These are phyloP conservation scores for Dactylellina haptotyla DNA, from an alignment of 2,329 filamentous ascomycete genomes.

Conservation along the genomic window DNA sequence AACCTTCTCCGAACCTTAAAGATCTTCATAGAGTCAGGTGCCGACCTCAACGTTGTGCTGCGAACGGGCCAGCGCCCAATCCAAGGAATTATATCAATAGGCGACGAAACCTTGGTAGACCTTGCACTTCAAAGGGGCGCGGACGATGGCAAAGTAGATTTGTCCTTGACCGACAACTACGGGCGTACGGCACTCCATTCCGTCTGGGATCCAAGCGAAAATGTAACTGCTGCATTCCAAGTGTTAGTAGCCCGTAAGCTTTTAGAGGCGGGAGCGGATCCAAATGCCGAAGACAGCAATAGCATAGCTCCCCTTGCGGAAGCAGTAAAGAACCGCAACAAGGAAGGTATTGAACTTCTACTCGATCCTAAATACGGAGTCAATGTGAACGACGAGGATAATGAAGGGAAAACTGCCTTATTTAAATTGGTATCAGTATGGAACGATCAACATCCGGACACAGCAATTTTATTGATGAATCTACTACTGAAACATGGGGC, in stretches of 20 bases:
- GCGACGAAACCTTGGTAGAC: neutral
- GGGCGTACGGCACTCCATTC: constrained; percentile 3
- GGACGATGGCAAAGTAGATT: neutral
- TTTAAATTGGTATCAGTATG: neutral
- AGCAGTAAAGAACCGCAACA: neutral
- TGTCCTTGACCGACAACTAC: neutral
- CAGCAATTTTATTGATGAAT: neutral
- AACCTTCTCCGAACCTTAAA: neutral
- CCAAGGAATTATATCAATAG: constrained; percentile 10
- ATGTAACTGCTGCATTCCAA: neutral
- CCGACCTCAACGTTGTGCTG: neutral
- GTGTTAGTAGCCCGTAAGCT: constrained; percentile 1
- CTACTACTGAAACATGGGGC: neutral
- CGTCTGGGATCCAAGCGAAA: neutral
- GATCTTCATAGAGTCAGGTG: neutral
- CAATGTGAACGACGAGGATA: constrained; percentile 24
- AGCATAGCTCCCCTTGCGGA: constrained; percentile 1
- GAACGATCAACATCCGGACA: neutral
- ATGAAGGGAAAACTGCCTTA: constrained; percentile 1
- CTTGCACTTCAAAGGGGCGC: neutral
- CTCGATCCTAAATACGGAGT: constrained; percentile 3
- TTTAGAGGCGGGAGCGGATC: constrained; percentile 14
- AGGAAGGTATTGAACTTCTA: constrained; percentile 5
- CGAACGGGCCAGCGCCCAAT: neutral
- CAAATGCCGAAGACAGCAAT: constrained; percentile 10